Evolutionary conservation across 495 filamentous ascomycete genomes (phyloP).

Genomic region (Neurospora sp.): DNA sequence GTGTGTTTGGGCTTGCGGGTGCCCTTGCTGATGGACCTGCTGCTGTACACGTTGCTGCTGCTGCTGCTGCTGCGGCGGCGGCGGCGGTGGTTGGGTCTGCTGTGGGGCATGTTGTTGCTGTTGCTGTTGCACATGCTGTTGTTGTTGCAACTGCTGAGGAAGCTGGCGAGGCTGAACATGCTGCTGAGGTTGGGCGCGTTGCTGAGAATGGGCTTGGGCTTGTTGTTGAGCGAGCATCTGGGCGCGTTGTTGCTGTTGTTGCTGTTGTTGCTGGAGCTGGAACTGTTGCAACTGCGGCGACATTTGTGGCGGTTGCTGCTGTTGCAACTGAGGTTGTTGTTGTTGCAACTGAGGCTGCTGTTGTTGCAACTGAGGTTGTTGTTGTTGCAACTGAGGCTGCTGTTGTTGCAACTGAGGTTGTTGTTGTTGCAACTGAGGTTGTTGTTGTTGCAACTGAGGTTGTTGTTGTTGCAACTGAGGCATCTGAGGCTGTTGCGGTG

Average conservation of each 20-base stretch:
- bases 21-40: neutral
- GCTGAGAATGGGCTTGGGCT: conserved; percentile 12
- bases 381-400: conserved; percentile 10
- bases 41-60: conserved; percentile 3
- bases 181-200: conserved; percentile 29
- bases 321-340: no score
- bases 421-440: conserved; percentile 4
- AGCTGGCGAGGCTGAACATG: conserved; percentile 8
- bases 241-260: conserved; percentile 4
- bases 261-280: conserved; percentile 5
- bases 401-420: conserved; percentile 7
- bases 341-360: no score
- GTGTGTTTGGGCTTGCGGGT: neutral
- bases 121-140: conserved; percentile 16
- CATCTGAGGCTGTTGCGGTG: conserved; percentile 44
- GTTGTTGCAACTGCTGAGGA: conserved; percentile 1
- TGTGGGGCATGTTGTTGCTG: conserved; percentile 5
- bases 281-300: conserved; percentile 6
- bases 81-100: neutral
- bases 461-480: conserved; percentile 7
- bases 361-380: neutral
- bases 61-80: conserved; percentile 2
- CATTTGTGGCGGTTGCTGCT: conserved; percentile 8
- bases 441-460: conserved; percentile 6
- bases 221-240: neutral